Conservation (phyloP, 2,329 filamentous ascomycete genomes). For the Arthrobotrys pseudoclavata region DNA sequence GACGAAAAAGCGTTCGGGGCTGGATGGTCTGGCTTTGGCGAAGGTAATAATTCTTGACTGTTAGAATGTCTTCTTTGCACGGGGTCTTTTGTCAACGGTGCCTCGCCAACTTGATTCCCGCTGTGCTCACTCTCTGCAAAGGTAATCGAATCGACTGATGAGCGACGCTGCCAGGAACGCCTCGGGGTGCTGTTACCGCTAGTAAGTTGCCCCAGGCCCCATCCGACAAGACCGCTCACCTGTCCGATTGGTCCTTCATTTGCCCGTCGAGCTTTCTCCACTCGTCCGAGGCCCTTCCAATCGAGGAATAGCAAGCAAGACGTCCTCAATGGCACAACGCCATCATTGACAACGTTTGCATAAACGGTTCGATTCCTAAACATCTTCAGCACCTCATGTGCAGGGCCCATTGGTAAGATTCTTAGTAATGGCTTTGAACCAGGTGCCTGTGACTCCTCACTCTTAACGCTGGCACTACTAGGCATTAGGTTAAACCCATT, state of each 20-base stretch:
- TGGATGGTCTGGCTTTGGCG: conserved; percentile 42
- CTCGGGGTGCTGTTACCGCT: conserved; percentile 53
- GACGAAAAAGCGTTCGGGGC: conserved; percentile 44
- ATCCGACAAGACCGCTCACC: conserved; percentile 91
- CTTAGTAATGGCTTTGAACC: conserved; percentile 89
- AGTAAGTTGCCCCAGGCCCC: conserved; percentile 92
- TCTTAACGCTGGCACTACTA: conserved; percentile 65
- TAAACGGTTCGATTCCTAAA: conserved; percentile 94
- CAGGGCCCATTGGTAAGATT: conserved; percentile 90
- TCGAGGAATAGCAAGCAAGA: conserved; percentile 97
- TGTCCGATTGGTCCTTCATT: conserved; percentile 74
- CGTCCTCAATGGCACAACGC: conserved; percentile 92
- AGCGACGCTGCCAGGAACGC: conserved; percentile 48
- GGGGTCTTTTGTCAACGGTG: conserved; percentile 43
- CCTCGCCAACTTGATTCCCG: conserved; percentile 28
- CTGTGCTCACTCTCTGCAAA: conserved; percentile 40
- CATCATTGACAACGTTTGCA: conserved; percentile 97
- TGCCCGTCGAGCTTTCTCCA: conserved; percentile 93
- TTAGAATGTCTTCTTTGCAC: conserved; percentile 48
- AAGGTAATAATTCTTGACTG: conserved; percentile 19
- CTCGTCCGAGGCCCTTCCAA: conserved; percentile 92
- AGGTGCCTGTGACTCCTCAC: conserved; percentile 76
- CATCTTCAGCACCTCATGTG: conserved; percentile 85
- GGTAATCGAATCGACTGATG: conserved; percentile 48
- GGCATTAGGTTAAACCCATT: conserved; percentile 52